Evolutionary conservation across 345 rosid species (phyloP).

Genomic region (Aquilaria yunnanensis): DNA sequence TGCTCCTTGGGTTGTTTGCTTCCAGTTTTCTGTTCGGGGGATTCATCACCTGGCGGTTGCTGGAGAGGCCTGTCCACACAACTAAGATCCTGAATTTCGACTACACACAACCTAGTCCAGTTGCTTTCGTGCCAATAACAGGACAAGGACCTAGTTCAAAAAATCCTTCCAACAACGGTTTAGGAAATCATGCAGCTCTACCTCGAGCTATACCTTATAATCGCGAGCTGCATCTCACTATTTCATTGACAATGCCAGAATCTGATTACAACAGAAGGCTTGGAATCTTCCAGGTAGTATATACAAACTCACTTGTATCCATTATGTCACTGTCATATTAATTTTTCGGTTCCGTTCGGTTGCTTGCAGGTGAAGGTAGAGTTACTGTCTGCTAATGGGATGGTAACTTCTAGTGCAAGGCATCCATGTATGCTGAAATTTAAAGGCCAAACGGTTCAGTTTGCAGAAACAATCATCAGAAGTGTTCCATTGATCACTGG

Average conservation of each 20-base stretch:
- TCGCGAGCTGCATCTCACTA: constrained; percentile 23
- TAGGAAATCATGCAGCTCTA: not conserved
- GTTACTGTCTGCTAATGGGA: constrained; percentile 21
- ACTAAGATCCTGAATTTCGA: constrained; percentile 24
- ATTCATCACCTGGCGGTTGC: constrained; percentile 10
- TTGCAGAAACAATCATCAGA: constrained; percentile 15
- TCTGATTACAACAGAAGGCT: constrained; percentile 31
- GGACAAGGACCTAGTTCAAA: not conserved
- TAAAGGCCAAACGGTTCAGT: constrained; percentile 25
- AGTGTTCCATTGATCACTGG: constrained; percentile 25
- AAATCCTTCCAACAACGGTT: constrained; percentile 1
- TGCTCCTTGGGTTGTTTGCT: constrained; percentile 20
- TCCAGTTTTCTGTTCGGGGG: constrained; percentile 23
- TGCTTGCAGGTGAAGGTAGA: constrained; percentile 24
- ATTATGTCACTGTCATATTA: no score
- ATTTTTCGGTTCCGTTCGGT: not conserved
- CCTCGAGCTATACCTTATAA: constrained; percentile 19
- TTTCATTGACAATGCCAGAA: constrained; percentile 25
- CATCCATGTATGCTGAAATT: constrained; percentile 25
- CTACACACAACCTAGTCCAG: constrained; percentile 24
- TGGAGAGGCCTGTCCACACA: constrained; percentile 23
- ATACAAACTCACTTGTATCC: no score
- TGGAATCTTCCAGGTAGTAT: constrained; percentile 29
- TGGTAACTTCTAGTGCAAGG: constrained; percentile 23
- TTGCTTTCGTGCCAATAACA: constrained; percentile 19